Evolutionary conservation across 176 grass and related monocot species (phyloP).

Genomic region (Aechmea fasciata): DNA sequence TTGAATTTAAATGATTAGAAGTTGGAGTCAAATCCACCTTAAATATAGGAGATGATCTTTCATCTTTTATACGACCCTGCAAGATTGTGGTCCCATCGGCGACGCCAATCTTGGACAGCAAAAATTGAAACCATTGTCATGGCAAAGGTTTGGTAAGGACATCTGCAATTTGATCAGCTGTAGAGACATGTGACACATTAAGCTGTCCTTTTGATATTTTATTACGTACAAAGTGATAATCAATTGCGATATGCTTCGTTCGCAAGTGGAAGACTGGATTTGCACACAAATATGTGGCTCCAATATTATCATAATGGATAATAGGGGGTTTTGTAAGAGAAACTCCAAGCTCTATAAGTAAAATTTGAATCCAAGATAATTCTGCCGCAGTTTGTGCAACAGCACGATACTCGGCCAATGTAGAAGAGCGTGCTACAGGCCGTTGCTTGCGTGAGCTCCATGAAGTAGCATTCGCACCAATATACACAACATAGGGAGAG

Average conservation of each 20-base stretch:
- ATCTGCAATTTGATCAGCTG: constrained; percentile 3
- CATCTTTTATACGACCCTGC: background rate
- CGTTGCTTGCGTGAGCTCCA: constrained; percentile 16
- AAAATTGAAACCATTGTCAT: background rate
- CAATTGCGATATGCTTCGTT: constrained; percentile 7
- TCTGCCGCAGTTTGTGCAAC: background rate
- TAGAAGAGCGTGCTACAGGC: background rate
- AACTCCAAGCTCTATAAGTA: background rate
- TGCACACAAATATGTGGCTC: background rate
- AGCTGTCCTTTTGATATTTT: background rate
- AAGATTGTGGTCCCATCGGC: background rate
- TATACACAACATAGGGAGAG: background rate
- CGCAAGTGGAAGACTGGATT: constrained; percentile 5
- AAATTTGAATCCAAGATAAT: background rate
- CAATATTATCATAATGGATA: constrained; percentile 9
- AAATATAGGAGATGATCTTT: too few species aligned
- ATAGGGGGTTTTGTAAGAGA: background rate
- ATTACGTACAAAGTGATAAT: constrained; percentile 10
- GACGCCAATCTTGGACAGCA: background rate
- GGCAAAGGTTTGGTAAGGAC: constrained; percentile 5
- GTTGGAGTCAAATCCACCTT: too few species aligned
- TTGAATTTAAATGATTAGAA: too few species aligned
- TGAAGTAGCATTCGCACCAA: background rate
- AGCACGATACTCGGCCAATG: background rate
- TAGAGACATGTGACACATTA: background rate